Evolutionary conservation across 306 rosid species (phyloP), one percentile per base, ranked within the genome.

Genomic region (Canavalia gladiata): DNA sequence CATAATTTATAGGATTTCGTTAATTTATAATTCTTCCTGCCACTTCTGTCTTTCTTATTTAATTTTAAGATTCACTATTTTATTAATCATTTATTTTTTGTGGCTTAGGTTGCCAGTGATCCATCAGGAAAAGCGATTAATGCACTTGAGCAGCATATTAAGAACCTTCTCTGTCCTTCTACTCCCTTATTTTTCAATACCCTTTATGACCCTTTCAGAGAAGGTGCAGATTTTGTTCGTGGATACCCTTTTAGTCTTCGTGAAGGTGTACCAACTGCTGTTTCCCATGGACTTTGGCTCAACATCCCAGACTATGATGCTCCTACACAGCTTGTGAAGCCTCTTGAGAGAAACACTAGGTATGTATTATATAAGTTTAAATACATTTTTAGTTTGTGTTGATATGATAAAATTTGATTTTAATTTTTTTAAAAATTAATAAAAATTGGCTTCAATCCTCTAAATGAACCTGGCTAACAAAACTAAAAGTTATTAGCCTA

Each of bases 261-360:
- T 0, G 98, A 90, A 81, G 97, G 98, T 75, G 95, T 84, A 5
- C 92, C 93, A 1, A 94, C 95, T 6, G 97, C 98, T 30, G 82
- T 91, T 62, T 94, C 97, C 58, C 98, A 94, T 70, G 98, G 98
- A 74, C 91, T 91, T 49, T 94, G 98, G 97, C 97, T 94, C 83
- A 94, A 94, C 89, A 94, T 94, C 68, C 98, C 98, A 0, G 98
- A 94, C 72, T 94, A 94, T 65, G 98, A 94, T 79, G 98, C 98
- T 4, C 98, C 98, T 56, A 94, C 97, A 42, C 98, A 94, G 84
- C 98, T 94, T 64, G 98, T 91, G 46, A 91, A 94, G 87, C 98
- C 98, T 75, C 95, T 83, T 77, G 98, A 94, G 85, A 91, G 94
- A 80, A 94, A 94, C 89, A 72, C 92, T 45, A 94, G 98, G 98